phyloP scores from a whole-genome alignment of 2,329 filamentous ascomycete species.

The Basipetospora chlamydospora region DNA sequence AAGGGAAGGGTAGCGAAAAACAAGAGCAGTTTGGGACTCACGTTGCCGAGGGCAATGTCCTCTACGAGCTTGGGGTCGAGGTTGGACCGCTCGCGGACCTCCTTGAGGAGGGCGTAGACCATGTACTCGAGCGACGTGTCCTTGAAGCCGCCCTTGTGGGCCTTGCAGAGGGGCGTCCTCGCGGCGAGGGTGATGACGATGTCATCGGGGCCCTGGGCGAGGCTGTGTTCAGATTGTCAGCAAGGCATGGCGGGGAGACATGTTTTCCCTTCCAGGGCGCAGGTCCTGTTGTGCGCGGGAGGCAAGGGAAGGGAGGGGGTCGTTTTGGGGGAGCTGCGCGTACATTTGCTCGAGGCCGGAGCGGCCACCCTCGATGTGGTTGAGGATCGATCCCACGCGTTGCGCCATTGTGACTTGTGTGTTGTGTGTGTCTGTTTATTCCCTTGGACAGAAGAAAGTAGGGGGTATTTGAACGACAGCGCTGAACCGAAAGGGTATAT shows the following conservation, averaged over 20 bases:
- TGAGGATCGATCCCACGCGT: conserved; percentile 75
- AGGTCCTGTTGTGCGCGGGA: not conserved
- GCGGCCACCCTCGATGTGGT: conserved; percentile 59
- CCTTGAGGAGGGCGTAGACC: conserved; percentile 67
- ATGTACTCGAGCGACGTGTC: conserved; percentile 83
- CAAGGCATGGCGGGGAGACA: too few species aligned
- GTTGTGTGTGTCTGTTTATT: not conserved
- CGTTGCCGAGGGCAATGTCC: conserved; percentile 87
- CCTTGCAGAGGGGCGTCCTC: conserved; percentile 81
- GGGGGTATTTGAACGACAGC: too few species aligned
- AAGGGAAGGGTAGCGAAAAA: conserved; percentile 6
- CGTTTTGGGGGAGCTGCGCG: conserved; percentile 26
- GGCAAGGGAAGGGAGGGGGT: not conserved
- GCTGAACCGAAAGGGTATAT: too few species aligned
- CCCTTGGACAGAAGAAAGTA: not conserved
- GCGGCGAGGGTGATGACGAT: conserved; percentile 88
- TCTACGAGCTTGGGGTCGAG: conserved; percentile 71
- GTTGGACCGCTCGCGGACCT: conserved; percentile 56
- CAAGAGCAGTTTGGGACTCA: conserved; percentile 28
- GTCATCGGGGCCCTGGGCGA: conserved; percentile 87
- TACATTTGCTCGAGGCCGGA: conserved; percentile 66
- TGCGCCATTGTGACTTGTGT: conserved; percentile 52
- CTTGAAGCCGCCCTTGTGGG: conserved; percentile 84
- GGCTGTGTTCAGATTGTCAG: conserved; percentile 32
- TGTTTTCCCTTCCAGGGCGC: too few species aligned